These are phyloP conservation scores for Aegilops umbellulata DNA, from an alignment of 176 grass and related monocot genomes.

Conservation along the genomic window DNA sequence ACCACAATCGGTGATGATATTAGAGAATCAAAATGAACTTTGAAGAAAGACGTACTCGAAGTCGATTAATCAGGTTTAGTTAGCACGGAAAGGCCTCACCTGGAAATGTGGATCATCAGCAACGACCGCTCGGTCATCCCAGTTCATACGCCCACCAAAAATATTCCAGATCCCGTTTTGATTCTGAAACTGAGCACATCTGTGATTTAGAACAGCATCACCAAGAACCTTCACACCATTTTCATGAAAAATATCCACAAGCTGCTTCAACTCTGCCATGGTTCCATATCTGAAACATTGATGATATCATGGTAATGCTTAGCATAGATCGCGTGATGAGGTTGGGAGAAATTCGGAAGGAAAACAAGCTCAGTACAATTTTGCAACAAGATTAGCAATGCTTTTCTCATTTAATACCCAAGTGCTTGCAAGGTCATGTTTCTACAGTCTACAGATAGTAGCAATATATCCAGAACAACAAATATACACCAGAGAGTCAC, in stretches of 20 bases:
- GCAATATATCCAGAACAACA: slow-evolving; percentile 6
- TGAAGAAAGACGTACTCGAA: background rate
- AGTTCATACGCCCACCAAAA: slow-evolving; percentile 85
- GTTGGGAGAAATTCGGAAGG: background rate
- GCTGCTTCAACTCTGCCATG: slow-evolving; percentile 81
- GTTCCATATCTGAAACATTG: slow-evolving; percentile 75
- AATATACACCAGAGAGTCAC: background rate
- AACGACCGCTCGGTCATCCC: slow-evolving; percentile 89
- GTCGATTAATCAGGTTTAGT: background rate
- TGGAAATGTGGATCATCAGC: slow-evolving; percentile 99
- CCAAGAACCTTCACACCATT: slow-evolving; percentile 91
- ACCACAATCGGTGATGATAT: background rate
- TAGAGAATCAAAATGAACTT: background rate
- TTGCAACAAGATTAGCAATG: background rate
- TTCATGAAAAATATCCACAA: slow-evolving; percentile 76
- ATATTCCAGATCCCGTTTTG: slow-evolving; percentile 91
- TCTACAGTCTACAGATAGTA: slow-evolving; percentile 21
- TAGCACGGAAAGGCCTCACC: slow-evolving; percentile 37
- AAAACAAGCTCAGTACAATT: slow-evolving; percentile 4
- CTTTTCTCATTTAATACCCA: background rate
- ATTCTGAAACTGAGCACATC: slow-evolving; percentile 82
- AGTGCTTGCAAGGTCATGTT: background rate
- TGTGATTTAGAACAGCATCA: slow-evolving; percentile 91
- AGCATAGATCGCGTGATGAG: background rate
- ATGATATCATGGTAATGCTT: slow-evolving; percentile 11